A percentile compares a stretch with the other conserved stretches of the same genome.
Evolutionary conservation across 192 early-diverging fungal species (phyloP).

Genomic region (Lunasporangiospora selenospora): DNA sequence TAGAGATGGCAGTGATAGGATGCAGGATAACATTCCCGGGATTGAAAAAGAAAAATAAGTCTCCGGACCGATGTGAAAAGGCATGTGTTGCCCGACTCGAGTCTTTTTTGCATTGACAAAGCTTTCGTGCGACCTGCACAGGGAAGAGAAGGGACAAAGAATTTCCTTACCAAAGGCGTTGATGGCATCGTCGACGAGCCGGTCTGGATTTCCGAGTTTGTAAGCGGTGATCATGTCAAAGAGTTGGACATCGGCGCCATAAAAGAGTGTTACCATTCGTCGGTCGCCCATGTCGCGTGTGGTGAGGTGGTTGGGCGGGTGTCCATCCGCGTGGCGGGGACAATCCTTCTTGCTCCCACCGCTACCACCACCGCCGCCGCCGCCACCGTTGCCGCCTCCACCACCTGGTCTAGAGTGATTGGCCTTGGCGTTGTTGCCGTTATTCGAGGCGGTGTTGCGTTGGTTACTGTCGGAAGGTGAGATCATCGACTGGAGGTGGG

Average conservation of each 20-base stretch:
- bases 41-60: background rate
- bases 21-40: background rate
- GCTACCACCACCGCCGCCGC: too few relatives aligned
- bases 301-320: slow-evolving; percentile 23
- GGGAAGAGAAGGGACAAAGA: background rate
- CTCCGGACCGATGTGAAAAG: too few relatives aligned
- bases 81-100: too few relatives aligned
- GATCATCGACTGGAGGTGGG: slow-evolving; percentile 7
- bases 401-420: too few relatives aligned
- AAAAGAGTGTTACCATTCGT: slow-evolving; percentile 30
- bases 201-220: slow-evolving; percentile 20
- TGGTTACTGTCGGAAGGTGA: background rate
- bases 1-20: background rate
- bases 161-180: slow-evolving; percentile 33
- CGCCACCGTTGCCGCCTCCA: too few relatives aligned
- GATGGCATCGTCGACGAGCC: slow-evolving; percentile 34
- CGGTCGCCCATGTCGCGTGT: slow-evolving; percentile 17
- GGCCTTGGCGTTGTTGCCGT: background rate
- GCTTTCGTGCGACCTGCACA: too few relatives aligned
- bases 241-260: slow-evolving; percentile 30
- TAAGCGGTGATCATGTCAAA: slow-evolving; percentile 41
- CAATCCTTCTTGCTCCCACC: slow-evolving; percentile 17
- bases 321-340: slow-evolving; percentile 31
- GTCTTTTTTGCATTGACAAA: too few relatives aligned
- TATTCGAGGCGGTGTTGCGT: slow-evolving; percentile 9